Evolutionary conservation across 768 basidiomycete species (phyloP).

Genomic region (Boletus pseudo-olivaceus): DNA sequence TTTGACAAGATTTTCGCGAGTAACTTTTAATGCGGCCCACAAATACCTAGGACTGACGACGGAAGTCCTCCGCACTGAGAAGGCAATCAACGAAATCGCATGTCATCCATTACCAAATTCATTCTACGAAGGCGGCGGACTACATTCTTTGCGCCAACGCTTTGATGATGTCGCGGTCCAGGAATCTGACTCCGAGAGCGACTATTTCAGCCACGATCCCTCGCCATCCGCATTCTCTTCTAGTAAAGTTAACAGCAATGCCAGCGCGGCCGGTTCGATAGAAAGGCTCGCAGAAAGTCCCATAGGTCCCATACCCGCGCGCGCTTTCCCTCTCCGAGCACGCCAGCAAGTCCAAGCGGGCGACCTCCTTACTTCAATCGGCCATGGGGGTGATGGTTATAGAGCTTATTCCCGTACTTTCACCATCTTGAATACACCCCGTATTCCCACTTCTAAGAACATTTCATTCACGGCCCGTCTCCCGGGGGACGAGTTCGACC

Average conservation of each 20-base stretch:
- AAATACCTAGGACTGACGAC: conserved; percentile 92
- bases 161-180: conserved; percentile 60
- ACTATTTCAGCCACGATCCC: conserved; percentile 47
- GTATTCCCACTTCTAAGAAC: conserved; percentile 31
- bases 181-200: conserved; percentile 48
- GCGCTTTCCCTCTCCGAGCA: conserved; percentile 24
- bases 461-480: conserved; percentile 21
- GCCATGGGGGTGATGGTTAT: conserved; percentile 43
- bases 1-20: conserved; percentile 91
- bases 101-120: conserved; percentile 88
- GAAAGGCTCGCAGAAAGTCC: conserved; percentile 27
- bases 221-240: conserved; percentile 20
- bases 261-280: conserved; percentile 17
- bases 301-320: conserved; percentile 8
- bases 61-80: conserved; percentile 94
- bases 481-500: conserved; percentile 76
- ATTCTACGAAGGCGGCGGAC: conserved; percentile 91
- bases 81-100: conserved; percentile 95
- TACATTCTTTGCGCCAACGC: conserved; percentile 86
- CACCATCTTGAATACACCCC: conserved; percentile 51
- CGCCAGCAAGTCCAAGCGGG: conserved; percentile 71
- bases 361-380: conserved; percentile 64
- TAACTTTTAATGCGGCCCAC: conserved; percentile 97
- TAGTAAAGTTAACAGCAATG: conserved; percentile 15
- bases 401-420: conserved; percentile 46